phyloP scores from a whole-genome alignment of 345 rosid genomes.

The Hevea brasiliensis region DNA sequence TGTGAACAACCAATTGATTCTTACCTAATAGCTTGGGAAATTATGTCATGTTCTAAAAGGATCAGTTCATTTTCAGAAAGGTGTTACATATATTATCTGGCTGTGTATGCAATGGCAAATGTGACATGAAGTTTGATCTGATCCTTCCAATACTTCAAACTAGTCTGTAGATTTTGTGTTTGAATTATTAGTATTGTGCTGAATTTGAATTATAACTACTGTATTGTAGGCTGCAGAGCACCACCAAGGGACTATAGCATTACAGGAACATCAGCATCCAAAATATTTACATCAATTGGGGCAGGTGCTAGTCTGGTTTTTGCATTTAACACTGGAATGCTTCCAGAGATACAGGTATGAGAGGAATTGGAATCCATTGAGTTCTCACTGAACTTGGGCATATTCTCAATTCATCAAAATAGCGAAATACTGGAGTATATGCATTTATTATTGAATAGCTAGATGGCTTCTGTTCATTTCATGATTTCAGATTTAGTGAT shows the following conservation, averaged over 20 bases:
- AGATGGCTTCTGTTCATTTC: neutral
- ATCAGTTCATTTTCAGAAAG: neutral
- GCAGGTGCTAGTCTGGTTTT: constrained; percentile 84
- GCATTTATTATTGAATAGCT: neutral
- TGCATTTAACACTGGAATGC: constrained; percentile 97
- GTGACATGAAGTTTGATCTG: neutral
- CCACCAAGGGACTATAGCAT: constrained; percentile 77
- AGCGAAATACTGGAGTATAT: neutral
- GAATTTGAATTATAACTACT: constrained; percentile 5
- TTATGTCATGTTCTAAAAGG: neutral
- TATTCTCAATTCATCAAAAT: neutral
- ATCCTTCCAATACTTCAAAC: neutral
- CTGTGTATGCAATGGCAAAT: neutral
- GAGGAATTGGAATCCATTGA: neutral
- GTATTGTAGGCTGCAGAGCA: constrained; percentile 50
- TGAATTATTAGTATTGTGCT: neutral
- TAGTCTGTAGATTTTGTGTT: neutral
- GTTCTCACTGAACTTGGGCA: neutral
- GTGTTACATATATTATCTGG: no score
- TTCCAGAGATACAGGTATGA: constrained; percentile 85
- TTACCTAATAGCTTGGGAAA: neutral
- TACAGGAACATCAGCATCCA: constrained; percentile 44
- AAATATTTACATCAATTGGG: constrained; percentile 67
- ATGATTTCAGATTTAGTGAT: neutral
- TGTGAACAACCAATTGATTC: neutral